Percentiles rank a stretch among this genome's conserved stretches.
Evolutionary conservation across 139 green algal genomes (phyloP).

Genomic region (Chlorella ohadii): DNA sequence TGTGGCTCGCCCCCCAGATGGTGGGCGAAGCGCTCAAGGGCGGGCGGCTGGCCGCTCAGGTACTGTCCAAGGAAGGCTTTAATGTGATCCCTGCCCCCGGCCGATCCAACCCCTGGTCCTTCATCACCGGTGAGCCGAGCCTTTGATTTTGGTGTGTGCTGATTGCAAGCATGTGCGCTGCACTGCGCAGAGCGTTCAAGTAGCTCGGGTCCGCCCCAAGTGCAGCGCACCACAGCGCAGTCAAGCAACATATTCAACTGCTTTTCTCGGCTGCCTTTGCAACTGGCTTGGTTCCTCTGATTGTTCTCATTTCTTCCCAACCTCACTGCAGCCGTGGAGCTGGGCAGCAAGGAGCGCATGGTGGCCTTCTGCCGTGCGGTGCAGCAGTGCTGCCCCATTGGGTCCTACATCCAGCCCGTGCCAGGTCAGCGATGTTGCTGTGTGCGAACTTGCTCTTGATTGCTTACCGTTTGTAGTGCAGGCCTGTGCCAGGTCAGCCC

Average conservation of each 20-base stretch:
- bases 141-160: too few relatives aligned
- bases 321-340: constrained; percentile 74
- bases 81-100: constrained; percentile 57
- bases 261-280: too few relatives aligned
- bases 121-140: constrained; percentile 70
- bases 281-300: too few relatives aligned
- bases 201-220: too few relatives aligned
- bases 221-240: too few relatives aligned
- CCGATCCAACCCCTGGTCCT: constrained; percentile 56
- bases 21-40: constrained; percentile 95
- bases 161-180: too few relatives aligned
- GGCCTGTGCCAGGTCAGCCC: too few relatives aligned
- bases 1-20: constrained; percentile 71
- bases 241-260: too few relatives aligned
- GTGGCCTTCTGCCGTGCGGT: constrained; percentile 87
- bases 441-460: too few relatives aligned
- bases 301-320: too few relatives aligned
- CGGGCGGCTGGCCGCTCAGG: constrained; percentile 83
- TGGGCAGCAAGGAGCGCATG: constrained; percentile 78
- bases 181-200: too few relatives aligned
- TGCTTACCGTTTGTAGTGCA: too few relatives aligned
- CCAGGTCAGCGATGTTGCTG: constrained; percentile 61
- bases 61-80: constrained; percentile 68
- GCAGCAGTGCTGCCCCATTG: constrained; percentile 85
- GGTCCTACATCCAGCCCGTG: constrained; percentile 86